Conservation (phyloP, 2,329 filamentous ascomycete species). For the Xylariaceae sp. region DNA sequence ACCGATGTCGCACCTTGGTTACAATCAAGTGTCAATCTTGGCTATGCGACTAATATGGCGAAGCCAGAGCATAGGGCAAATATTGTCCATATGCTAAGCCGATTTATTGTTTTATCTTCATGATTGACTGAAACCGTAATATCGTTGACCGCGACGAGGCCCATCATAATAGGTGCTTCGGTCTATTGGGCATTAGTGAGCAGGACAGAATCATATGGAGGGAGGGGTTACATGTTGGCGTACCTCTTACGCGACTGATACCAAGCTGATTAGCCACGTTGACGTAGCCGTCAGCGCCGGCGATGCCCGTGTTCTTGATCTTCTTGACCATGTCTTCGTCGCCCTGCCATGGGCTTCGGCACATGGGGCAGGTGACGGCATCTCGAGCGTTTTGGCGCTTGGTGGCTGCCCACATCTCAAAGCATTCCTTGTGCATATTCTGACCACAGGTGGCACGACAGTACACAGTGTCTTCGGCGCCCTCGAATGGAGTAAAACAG, state of each 20-base stretch:
- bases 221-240: constrained; percentile 9
- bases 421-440: constrained; percentile 62
- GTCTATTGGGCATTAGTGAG: constrained; percentile 7
- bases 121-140: not conserved
- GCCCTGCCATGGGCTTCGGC: constrained; percentile 62
- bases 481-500: constrained; percentile 58
- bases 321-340: constrained; percentile 52
- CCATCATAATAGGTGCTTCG: constrained; percentile 16
- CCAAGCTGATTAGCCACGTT: constrained; percentile 69
- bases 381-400: constrained; percentile 46
- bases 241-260: constrained; percentile 59
- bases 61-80: no score
- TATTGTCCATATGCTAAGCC: not conserved
- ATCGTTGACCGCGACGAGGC: not conserved
- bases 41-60: no score
- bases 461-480: constrained; percentile 52
- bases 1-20: no score
- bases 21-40: no score
- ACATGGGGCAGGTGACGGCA: constrained; percentile 66
- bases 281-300: constrained; percentile 62
- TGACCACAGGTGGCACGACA: constrained; percentile 60
- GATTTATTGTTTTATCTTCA: not conserved
- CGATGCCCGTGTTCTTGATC: constrained; percentile 50
- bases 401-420: constrained; percentile 60
- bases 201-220: not conserved